Evolutionary conservation across 2,329 filamentous ascomycete genomes (phyloP).

Genomic region (Coniochaeta sp.): DNA sequence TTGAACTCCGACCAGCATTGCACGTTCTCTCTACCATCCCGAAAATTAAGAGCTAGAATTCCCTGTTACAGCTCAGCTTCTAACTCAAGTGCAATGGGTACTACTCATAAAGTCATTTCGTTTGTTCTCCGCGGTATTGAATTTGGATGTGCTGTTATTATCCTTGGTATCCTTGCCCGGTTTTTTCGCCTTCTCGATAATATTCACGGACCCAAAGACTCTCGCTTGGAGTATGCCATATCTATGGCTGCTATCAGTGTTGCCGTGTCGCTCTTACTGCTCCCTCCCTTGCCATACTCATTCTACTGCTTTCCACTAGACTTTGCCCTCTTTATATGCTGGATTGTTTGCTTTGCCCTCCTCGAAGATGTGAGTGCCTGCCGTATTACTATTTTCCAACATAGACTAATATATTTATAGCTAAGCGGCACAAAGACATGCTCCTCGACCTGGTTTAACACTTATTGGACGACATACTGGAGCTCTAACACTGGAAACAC

Average conservation of each 20-base stretch:
- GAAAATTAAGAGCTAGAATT: too few species aligned
- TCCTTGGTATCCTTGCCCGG: constrained; percentile 4
- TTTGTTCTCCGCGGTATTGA: constrained; percentile 2
- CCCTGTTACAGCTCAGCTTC: too few species aligned
- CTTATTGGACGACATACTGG: constrained; percentile 1
- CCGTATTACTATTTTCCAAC: too few species aligned
- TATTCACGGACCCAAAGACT: background rate
- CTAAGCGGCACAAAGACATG: background rate
- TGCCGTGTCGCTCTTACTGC: background rate
- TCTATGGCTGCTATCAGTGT: constrained; percentile 4
- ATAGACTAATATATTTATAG: background rate
- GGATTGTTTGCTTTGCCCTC: constrained; percentile 5
- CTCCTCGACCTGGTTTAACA: background rate
- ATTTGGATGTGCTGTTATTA: constrained; percentile 1
- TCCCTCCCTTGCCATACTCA: constrained; percentile 3
- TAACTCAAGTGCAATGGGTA: background rate
- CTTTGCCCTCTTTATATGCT: constrained; percentile 4
- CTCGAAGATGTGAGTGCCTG: constrained; percentile 6
- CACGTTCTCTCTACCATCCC: too few species aligned
- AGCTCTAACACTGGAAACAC: background rate
- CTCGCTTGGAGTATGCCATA: constrained; percentile 2
- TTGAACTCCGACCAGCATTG: too few species aligned
- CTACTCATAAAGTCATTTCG: constrained; percentile 4
- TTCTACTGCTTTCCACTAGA: constrained; percentile 4
- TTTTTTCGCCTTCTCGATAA: constrained; percentile 1